Base-by-base conservation (phyloP, 2,329 filamentous ascomycete genomes). In the Elsinoe perseae region DNA sequence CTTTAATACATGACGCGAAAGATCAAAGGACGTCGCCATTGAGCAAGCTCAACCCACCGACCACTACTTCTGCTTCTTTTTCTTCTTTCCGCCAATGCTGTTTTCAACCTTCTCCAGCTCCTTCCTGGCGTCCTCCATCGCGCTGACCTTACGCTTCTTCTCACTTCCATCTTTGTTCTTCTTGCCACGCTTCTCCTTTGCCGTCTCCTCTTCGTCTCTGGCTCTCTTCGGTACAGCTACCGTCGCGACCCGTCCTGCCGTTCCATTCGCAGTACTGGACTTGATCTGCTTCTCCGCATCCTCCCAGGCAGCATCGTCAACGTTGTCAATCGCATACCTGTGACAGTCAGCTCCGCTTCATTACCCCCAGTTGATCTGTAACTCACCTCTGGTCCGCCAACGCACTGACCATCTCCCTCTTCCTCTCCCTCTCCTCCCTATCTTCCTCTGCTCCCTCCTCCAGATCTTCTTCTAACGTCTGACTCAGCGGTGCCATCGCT, bases 331-430 rank as follows among this genome's bases (percentile, higher is more conserved):
- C 58, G 72, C 69, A 57, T 75, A 75, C 53, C 72, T 74, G 30
- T 3, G 20, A n/a, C 5, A 32, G 21, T 50, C 12, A 50, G 34
- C 16, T 14, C 27, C 2, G 12, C 8, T 14, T 18, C 9, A 20
- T 2, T 9, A 16, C 16, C 18, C 1, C 1, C 18, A 20, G 54
- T 3, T 23, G 2, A 5, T 23, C 6, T 28, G 16, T 14, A 57
- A 73, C 85, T 80, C 79, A 92, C 82, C 87, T 85, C 65, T 95
- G 89, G 54, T 97, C 77, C 43, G 92, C 91, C 60, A 97, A 75
- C 60, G 90, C 86, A 75, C 96, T 88, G 65, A 97, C 95, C 62
- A 97, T 76, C 63, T 89, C 87, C 64, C 86, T 83, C 71, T 95
- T 89, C 72, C 92, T 88, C 70, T 87, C 84, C 63, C 81, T 82